Conservation (phyloP, 768 basidiomycete genomes). For the Candolleomyces efflorescens region DNA sequence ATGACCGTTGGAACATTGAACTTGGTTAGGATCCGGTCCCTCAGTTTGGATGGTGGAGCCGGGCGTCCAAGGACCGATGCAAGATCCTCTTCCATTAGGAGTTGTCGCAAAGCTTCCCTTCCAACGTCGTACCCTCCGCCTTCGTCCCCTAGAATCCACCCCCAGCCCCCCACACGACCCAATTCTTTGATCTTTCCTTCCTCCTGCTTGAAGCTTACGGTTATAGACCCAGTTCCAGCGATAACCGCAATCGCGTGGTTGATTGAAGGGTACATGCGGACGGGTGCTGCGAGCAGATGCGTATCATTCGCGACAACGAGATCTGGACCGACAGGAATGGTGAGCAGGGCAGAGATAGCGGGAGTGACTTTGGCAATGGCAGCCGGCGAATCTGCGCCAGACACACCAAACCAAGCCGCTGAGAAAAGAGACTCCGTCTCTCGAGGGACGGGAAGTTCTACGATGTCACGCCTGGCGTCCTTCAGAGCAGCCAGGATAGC, state of each 20-base stretch:
- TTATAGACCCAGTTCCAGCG: conserved; percentile 78
- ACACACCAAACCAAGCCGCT: conserved; percentile 79
- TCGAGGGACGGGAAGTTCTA: conserved; percentile 14
- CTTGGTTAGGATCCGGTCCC: conserved; percentile 41
- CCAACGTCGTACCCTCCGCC: conserved; percentile 82
- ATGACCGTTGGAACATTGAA: conserved; percentile 56
- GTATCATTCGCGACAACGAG: conserved; percentile 78
- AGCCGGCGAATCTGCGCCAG: conserved; percentile 73
- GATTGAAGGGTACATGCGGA: conserved; percentile 57
- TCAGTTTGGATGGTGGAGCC: conserved; percentile 34
- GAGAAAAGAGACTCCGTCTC: conserved; percentile 37
- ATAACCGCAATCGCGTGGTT: conserved; percentile 67
- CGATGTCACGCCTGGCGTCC: conserved; percentile 30
- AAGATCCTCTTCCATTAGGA: conserved; percentile 53
- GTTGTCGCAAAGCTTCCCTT: conserved; percentile 66
- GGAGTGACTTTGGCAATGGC: conserved; percentile 54
- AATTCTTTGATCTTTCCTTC: conserved; percentile 48
- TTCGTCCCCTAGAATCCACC: conserved; percentile 83
- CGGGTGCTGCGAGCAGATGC: conserved; percentile 77
- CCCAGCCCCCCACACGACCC: conserved; percentile 75
- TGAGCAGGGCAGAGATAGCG: conserved; percentile 52
- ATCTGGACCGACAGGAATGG: conserved; percentile 48
- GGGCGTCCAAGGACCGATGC: conserved; percentile 35
- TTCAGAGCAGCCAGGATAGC: conserved; percentile 55
- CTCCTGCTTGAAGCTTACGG: conserved; percentile 56